These are phyloP conservation scores for Toxoplasma gondii DNA, from an alignment of 169 alveolate species.

Conservation along the genomic window DNA sequence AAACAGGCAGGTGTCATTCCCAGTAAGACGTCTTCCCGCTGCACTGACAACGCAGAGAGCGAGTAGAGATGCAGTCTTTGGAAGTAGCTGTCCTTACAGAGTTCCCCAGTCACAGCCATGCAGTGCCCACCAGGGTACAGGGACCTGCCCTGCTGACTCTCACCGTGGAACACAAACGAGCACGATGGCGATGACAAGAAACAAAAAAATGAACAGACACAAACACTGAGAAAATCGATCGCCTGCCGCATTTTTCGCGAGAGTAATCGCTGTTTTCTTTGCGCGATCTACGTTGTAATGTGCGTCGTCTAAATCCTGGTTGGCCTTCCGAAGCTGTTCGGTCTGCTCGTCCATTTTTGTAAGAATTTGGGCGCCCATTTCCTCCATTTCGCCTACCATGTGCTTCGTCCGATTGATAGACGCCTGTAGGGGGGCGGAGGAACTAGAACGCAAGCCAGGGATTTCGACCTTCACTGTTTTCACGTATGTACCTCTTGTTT, in stretches of 20 bases:
- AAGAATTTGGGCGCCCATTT: constrained; percentile 45
- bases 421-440: neutral
- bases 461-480: neutral
- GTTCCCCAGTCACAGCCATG: no score
- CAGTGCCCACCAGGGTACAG: no score
- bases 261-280: constrained; percentile 47
- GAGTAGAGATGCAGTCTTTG: no score
- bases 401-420: constrained; percentile 62
- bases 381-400: constrained; percentile 62
- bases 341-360: constrained; percentile 59
- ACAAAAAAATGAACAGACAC: constrained; percentile 53
- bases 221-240: constrained; percentile 66
- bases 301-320: constrained; percentile 38
- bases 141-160: no score
- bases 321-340: constrained; percentile 57
- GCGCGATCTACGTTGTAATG: constrained; percentile 52
- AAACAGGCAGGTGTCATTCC: no score
- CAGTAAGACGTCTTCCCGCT: no score
- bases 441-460: neutral
- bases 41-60: no score
- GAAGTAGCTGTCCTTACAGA: no score
- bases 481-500: neutral
- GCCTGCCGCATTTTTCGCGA: constrained; percentile 64
- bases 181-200: constrained; percentile 56
- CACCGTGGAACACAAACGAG: constrained; percentile 53